These are phyloP conservation scores for Cercospora brassicicola DNA, from an alignment of 2,329 filamentous ascomycete genomes.

Conservation along the genomic window DNA sequence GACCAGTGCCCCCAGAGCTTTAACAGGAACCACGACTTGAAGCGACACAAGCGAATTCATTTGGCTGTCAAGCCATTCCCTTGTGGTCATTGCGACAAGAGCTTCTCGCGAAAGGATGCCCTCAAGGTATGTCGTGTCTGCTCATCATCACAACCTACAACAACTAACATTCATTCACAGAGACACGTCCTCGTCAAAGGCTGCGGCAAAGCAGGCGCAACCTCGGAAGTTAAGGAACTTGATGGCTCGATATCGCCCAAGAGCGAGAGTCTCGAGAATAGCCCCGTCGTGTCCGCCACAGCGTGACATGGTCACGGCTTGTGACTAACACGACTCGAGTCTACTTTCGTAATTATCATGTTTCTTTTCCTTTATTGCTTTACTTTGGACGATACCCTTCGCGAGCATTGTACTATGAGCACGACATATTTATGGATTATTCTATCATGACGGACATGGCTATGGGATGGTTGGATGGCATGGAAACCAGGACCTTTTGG, in stretches of 20 bases:
- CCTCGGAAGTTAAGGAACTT: conserved; percentile 40
- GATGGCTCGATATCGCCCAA: conserved; percentile 41
- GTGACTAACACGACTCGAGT: not conserved
- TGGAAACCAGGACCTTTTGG: not conserved
- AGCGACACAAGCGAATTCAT: conserved; percentile 93
- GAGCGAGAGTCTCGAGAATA: conserved; percentile 36
- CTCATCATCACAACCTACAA: conserved; percentile 39
- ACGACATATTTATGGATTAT: conserved; percentile 15
- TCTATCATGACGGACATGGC: conserved; percentile 19
- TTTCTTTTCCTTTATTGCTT: conserved; percentile 1
- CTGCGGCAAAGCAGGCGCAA: conserved; percentile 56
- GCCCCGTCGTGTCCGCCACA: conserved; percentile 34
- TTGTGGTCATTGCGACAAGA: conserved; percentile 89
- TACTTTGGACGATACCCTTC: conserved; percentile 29
- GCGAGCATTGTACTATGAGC: conserved; percentile 23
- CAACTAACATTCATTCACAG: conserved; percentile 45
- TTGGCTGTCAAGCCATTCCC: conserved; percentile 94
- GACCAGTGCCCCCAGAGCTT: conserved; percentile 91
- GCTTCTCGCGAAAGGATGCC: conserved; percentile 93
- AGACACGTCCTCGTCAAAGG: conserved; percentile 68
- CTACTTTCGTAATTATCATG: not conserved
- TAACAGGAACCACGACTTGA: conserved; percentile 93
- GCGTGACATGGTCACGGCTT: conserved; percentile 19
- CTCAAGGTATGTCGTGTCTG: conserved; percentile 70
- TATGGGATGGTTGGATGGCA: not conserved